A percentile compares a stretch with the other conserved stretches of the same genome.
Conservation (phyloP, 805 yeast species). For the Saturnispora diversa region DNA sequence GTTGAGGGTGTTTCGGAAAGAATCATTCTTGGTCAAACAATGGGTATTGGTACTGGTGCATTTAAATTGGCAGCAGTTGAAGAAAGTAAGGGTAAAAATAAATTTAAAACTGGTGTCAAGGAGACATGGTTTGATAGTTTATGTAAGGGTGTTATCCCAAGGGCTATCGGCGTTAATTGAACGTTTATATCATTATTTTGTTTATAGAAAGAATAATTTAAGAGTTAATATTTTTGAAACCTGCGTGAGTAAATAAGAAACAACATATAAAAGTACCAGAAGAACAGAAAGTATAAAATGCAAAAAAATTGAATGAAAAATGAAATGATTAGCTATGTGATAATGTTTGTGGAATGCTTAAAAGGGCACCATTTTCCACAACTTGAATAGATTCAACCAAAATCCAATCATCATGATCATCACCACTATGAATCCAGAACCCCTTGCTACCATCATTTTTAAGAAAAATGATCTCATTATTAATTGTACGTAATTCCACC, state of each 20-base stretch:
- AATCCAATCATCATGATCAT: slow-evolving; percentile 31
- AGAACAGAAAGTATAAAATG: not conserved
- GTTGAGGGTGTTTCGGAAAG: slow-evolving; percentile 98
- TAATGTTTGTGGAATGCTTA: slow-evolving; percentile 33
- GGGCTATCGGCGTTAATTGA: slow-evolving; percentile 15
- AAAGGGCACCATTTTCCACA: slow-evolving; percentile 40
- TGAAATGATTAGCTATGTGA: slow-evolving; percentile 19
- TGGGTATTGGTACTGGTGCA: slow-evolving; percentile 96
- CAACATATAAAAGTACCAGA: not conserved
- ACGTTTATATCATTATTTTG: slow-evolving; percentile 1
- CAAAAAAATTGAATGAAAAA: not conserved
- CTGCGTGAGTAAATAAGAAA: not conserved
- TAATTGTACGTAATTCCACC: slow-evolving; percentile 28
- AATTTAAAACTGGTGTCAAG: slow-evolving; percentile 32
- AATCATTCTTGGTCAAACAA: slow-evolving; percentile 94
- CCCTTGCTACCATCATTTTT: slow-evolving; percentile 21
- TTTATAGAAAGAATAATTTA: slow-evolving; percentile 1
- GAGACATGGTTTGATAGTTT: slow-evolving; percentile 42
- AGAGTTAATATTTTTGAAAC: not conserved
- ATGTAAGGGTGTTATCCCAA: slow-evolving; percentile 25
- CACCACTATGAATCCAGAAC: slow-evolving; percentile 19
- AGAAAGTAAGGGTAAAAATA: slow-evolving; percentile 17
- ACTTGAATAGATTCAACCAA: slow-evolving; percentile 30
- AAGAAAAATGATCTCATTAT: slow-evolving; percentile 31
- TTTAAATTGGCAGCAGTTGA: slow-evolving; percentile 72